phyloP scores from a whole-genome alignment of 805 yeast species.

The Teunomyces gatunensis region DNA sequence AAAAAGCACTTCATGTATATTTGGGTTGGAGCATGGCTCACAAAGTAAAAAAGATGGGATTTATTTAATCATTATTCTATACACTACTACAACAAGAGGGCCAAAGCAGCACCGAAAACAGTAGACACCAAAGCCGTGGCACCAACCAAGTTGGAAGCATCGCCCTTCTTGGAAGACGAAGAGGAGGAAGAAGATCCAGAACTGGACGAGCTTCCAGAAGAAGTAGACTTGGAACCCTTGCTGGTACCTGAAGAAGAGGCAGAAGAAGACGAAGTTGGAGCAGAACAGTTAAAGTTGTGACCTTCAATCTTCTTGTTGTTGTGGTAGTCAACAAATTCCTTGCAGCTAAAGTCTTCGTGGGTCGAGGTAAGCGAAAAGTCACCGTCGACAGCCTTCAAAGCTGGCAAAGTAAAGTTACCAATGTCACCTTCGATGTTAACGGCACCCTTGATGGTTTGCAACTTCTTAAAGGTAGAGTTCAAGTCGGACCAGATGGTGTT shows the following conservation, averaged over 20 bases:
- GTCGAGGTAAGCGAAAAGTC: conserved; percentile 37
- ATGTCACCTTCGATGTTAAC: conserved; percentile 36
- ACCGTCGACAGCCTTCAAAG: conserved; percentile 39
- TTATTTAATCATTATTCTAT: neutral
- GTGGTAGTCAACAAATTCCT: conserved; percentile 32
- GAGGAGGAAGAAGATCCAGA: conserved; percentile 19
- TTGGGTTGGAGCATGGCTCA: neutral
- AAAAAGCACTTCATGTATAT: neutral
- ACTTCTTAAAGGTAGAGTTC: conserved; percentile 24
- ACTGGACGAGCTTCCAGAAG: conserved; percentile 14
- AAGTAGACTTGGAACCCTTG: conserved; percentile 11
- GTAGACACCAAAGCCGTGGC: conserved; percentile 20
- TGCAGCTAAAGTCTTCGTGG: conserved; percentile 37
- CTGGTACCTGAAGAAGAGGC: conserved; percentile 12
- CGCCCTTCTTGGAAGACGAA: conserved; percentile 13
- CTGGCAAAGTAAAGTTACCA: conserved; percentile 37
- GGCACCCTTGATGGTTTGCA: conserved; percentile 40
- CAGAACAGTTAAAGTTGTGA: conserved; percentile 42
- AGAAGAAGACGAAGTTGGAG: conserved; percentile 25
- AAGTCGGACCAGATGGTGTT: conserved; percentile 37
- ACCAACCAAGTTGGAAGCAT: conserved; percentile 9
- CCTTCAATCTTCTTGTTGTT: conserved; percentile 35
- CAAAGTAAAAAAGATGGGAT: neutral
- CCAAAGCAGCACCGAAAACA: conserved; percentile 24
- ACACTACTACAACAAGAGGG: conserved; percentile 13